phyloP scores from a whole-genome alignment of 208 protist species.

The Angomonas deanei region DNA sequence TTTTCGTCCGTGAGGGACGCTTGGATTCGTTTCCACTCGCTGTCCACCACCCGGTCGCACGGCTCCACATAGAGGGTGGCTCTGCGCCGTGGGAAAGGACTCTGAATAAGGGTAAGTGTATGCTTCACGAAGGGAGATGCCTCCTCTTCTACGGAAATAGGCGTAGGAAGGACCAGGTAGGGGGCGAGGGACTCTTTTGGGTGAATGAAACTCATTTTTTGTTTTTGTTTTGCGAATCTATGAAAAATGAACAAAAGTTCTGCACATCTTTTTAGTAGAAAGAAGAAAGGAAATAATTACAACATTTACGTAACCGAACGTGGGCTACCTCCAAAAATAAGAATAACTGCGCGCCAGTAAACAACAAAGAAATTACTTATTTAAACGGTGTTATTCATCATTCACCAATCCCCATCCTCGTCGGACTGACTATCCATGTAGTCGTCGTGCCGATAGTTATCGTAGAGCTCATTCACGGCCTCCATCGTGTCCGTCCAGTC shows the following conservation, averaged over 20 bases:
- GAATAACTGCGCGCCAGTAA: too few species aligned
- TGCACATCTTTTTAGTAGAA: too few species aligned
- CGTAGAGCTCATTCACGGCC: slow-evolving; percentile 47
- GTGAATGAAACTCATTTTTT: neutral
- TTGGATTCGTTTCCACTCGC: neutral
- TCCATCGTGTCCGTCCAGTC: slow-evolving; percentile 72
- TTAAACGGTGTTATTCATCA: too few species aligned
- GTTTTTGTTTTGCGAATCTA: neutral
- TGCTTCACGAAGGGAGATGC: neutral
- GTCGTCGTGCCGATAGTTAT: slow-evolving; percentile 70
- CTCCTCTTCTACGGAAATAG: neutral
- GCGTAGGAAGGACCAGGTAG: neutral
- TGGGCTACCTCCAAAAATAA: too few species aligned
- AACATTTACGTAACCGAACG: too few species aligned
- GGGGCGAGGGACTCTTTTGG: neutral
- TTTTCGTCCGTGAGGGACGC: neutral
- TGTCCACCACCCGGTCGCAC: slow-evolving; percentile 35
- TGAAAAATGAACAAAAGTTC: neutral
- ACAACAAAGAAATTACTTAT: too few species aligned
- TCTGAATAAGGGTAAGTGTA: slow-evolving; percentile 25
- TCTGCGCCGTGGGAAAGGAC: slow-evolving; percentile 40
- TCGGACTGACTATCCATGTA: slow-evolving; percentile 22
- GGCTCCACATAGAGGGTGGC: slow-evolving; percentile 38
- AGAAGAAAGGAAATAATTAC: too few species aligned
- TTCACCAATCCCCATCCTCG: slow-evolving; percentile 11